Base-by-base conservation (phyloP, 1,139 yeast genomes). In the Debaryomycetaceae sp. region DNA sequence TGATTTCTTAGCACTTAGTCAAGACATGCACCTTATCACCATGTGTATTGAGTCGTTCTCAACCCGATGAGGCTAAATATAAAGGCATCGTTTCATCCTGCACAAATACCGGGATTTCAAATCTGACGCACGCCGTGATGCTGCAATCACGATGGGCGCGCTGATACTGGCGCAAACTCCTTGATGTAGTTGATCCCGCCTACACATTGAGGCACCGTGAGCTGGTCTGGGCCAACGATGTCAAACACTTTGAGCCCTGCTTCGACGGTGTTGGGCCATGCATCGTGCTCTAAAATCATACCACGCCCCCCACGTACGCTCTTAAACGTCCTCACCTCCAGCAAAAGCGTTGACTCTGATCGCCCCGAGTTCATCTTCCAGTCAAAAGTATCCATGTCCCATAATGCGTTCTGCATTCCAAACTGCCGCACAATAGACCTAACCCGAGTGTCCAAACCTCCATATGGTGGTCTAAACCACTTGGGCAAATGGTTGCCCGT, bases 391-490 rank as follows among this genome's bases (percentile, higher is more conserved):
- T 89, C 97, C 45, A 75, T 76, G 51, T 88, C 93, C 98, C 97
- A 89, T 28, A 91, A 59, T 16, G 83, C 96, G 10, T 83, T 76
- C 47, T 81, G 89, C 69, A 89, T 71, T 1, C 96, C 96, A 56
- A 89, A 84, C 54, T 83, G 85, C 32, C 93, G 64, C 11, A 86
- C 71, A 34, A 89, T 84, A 2, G 81, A 64, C 35, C 97, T 62
- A 1, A 89, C 82, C 32, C 97, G 64, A 51, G 86, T 81, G 57
- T 89, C 98, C 28, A 84, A 68, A 0, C 95, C 96, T 1, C 97
- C 97, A 53, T 85, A 89, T 0, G 98, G 98, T 0, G 98, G 98
- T 39, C 98, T 69, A 54, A 84, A 89, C 83, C 91, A 91, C 47
- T 82, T 81, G 10, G 97, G 97, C n/a, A 84, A 53, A 46, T 88